Base-by-base conservation (phyloP, 345 rosid species). In the Arabidopsis arenosa region DNA sequence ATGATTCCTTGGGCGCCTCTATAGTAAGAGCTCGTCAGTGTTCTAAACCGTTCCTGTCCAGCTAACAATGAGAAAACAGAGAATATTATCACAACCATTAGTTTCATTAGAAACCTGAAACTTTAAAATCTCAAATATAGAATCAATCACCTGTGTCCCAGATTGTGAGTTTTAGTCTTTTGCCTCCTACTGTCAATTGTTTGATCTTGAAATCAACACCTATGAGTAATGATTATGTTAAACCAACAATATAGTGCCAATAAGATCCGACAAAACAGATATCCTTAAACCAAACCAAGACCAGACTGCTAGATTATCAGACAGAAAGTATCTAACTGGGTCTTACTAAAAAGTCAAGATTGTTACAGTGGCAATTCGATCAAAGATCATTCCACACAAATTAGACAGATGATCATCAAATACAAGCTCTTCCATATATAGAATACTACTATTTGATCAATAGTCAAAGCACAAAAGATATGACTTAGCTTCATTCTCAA, bases 121-220 rank as follows among this genome's bases (percentile, higher is more conserved):
- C 59, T 37, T 70, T 21, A 7, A 5, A n/a, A 70, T 52, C 39
- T 44, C 12, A 53, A 10, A 28, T 3, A 54, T 5, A 55, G 41
- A 73, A 65, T 55, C 26, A 58, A n/a, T 52, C 79, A 93, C 98
- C 97, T 54, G 98, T 93, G 78, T 93, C 98, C 98, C 98, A 93
- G 15, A 93, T 91, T 37, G 98, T 93, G 49, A 93, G 91, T 88
- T 93, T 93, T 60, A 93, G 73, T 76, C 88, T 83, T 87, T 86
- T 92, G 74, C 90, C 97, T 54, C 87, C 93, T 3, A 94, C 92
- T 36, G 81, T 83, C 58, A 94, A 83, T 71, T 75, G 87, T 86
- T 92, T 92, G 90, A 94, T 92, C 89, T 94, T 94, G 81, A 94
- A 92, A 85, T 94, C 98, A 80, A 94, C 98, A 70, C 98, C 98